These are phyloP conservation scores for Melanomma pulvis-pyrius DNA, from an alignment of 495 filamentous ascomycete species.

Conservation along the genomic window DNA sequence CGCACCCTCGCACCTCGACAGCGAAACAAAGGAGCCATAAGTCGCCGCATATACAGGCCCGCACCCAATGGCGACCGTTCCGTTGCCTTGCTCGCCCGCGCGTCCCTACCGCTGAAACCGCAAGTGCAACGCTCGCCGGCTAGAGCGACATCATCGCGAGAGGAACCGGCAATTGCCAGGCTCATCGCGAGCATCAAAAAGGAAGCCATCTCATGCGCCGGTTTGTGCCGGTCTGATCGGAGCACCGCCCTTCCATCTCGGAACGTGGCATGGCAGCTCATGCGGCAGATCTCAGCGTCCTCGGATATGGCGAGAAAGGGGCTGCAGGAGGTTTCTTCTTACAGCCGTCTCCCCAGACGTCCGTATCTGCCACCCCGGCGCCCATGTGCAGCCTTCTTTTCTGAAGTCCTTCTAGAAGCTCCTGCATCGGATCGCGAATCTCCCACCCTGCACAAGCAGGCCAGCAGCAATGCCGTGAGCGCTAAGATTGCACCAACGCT, in stretches of 20 bases:
- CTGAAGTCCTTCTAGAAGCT: constrained; percentile 20
- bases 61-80: not conserved
- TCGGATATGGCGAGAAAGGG: not conserved
- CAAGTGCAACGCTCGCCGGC: constrained; percentile 6
- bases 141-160: not conserved
- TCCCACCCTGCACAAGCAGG: constrained; percentile 6
- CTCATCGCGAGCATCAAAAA: not conserved
- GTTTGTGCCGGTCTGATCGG: not conserved
- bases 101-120: constrained; percentile 7
- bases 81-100: constrained; percentile 1
- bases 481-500: no score
- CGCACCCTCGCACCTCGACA: constrained; percentile 8
- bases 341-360: not conserved
- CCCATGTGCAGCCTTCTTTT: constrained; percentile 8
- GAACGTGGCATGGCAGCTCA: not conserved
- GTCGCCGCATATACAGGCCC: not conserved
- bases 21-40: constrained; percentile 26
- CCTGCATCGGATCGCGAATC: constrained; percentile 22
- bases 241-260: not conserved
- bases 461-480: not conserved
- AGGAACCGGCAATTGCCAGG: not conserved
- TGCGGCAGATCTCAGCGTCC: not conserved
- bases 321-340: not conserved
- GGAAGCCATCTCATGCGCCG: not conserved
- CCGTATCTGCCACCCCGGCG: not conserved